Percentiles rank a stretch among this genome's conserved stretches.
Conservation (phyloP, 768 basidiomycete genomes). For the Calocybe indica region DNA sequence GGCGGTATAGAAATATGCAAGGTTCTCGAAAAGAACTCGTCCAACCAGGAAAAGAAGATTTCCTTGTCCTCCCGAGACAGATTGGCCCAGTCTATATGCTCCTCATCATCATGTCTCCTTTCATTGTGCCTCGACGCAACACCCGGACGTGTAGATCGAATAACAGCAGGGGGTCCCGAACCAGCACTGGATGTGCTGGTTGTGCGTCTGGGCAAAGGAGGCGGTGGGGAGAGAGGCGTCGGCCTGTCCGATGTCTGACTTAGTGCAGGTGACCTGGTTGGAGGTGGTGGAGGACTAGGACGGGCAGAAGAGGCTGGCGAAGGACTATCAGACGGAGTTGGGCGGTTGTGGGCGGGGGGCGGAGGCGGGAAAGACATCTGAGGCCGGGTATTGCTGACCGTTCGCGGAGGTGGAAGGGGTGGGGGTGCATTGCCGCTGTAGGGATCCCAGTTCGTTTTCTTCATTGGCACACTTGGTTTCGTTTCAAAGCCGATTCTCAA, state of each 20-base stretch:
- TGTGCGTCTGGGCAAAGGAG: conserved; percentile 1
- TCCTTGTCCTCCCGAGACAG: conserved; percentile 63
- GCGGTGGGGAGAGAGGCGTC: conserved; percentile 17
- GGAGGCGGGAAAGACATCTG: conserved; percentile 13
- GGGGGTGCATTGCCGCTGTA: conserved; percentile 48
- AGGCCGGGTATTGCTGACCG: conserved; percentile 26
- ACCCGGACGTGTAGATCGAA: conserved; percentile 25
- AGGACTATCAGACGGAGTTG: conserved; percentile 6
- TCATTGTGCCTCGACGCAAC: conserved; percentile 4
- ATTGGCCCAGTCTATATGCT: conserved; percentile 61
- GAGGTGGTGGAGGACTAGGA: conserved; percentile 8
- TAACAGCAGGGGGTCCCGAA: conserved; percentile 25
- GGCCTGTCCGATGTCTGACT: conserved; percentile 9
- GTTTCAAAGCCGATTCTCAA: background rate
- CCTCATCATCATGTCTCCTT: conserved; percentile 5
- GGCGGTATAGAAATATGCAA: conserved; percentile 21
- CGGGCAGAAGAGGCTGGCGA: conserved; percentile 10
- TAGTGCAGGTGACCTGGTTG: conserved; percentile 11
- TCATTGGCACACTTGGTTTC: conserved; percentile 37
- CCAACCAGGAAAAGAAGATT: conserved; percentile 72
- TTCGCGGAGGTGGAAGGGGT: conserved; percentile 38
- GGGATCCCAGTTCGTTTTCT: conserved; percentile 61
- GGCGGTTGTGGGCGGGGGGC: conserved; percentile 12
- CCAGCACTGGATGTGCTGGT: too few relatives aligned
- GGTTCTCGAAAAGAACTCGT: conserved; percentile 67